Conservation (phyloP, 805 yeast species). For the Barnettozyma wickerhamii region DNA sequence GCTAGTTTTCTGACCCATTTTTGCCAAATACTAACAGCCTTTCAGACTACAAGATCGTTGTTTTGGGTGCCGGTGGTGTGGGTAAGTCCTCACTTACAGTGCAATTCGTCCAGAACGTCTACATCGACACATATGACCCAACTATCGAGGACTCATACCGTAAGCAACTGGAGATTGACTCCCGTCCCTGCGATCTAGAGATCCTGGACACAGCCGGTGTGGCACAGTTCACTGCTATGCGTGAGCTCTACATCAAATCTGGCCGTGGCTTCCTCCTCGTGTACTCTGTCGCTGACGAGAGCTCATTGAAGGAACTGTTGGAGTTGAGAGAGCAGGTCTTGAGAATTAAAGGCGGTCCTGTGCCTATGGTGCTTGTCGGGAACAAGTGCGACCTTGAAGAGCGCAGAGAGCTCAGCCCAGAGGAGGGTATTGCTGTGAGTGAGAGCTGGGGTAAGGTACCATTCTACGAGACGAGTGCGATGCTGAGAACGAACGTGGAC, state of each 20-base stretch:
- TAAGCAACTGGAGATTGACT: conserved; percentile 84
- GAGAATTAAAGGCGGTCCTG: conserved; percentile 72
- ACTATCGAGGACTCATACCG: conserved; percentile 96
- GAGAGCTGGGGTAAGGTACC: conserved; percentile 85
- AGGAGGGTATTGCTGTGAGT: conserved; percentile 79
- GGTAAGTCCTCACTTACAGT: conserved; percentile 94
- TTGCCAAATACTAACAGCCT: conserved; percentile 6
- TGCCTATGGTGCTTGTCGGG: conserved; percentile 89
- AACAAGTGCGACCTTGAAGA: conserved; percentile 82
- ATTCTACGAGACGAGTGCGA: conserved; percentile 92
- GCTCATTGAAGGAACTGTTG: conserved; percentile 71
- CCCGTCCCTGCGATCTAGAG: conserved; percentile 80
- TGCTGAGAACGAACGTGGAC: conserved; percentile 82
- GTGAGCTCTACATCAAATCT: conserved; percentile 81
- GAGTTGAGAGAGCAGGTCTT: conserved; percentile 81
- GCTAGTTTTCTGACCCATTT: background rate
- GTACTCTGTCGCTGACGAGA: conserved; percentile 75
- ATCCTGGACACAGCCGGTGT: conserved; percentile 90
- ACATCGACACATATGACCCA: conserved; percentile 90
- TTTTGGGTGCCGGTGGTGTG: conserved; percentile 95
- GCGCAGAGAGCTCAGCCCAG: conserved; percentile 72
- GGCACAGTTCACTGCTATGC: conserved; percentile 94
- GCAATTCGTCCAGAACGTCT: conserved; percentile 86
- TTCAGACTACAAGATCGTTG: conserved; percentile 80
- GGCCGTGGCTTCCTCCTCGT: conserved; percentile 90